phyloP scores from a whole-genome alignment of 768 basidiomycete species.

The Wakefieldia striispora region DNA sequence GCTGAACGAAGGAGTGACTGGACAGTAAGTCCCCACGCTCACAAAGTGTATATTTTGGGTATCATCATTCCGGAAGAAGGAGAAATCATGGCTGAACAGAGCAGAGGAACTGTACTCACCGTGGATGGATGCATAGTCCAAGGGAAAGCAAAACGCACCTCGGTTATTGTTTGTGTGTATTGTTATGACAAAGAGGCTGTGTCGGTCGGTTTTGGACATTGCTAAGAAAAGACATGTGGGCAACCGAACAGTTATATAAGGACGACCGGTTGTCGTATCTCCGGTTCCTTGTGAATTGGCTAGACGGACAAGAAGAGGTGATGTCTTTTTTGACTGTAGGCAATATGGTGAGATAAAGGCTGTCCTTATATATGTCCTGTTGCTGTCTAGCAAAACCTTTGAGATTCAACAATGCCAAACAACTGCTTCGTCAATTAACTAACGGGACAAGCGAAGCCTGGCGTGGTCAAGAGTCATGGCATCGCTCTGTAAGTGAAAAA shows the following conservation, averaged over 20 bases:
- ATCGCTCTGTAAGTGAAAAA: slow-evolving; percentile 6
- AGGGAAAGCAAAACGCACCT: not conserved
- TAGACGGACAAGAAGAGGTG: too few species aligned
- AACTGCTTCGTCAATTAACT: slow-evolving; percentile 10
- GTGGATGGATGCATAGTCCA: not conserved
- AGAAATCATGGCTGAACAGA: not conserved
- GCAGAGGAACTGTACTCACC: slow-evolving; percentile 13
- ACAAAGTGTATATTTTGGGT: slow-evolving; percentile 24
- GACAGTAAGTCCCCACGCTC: slow-evolving; percentile 33
- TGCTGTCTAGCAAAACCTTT: slow-evolving; percentile 22
- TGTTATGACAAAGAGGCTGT: too few species aligned
- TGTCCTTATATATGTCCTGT: too few species aligned
- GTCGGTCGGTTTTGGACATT: too few species aligned
- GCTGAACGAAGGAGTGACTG: slow-evolving; percentile 36
- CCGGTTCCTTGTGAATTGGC: too few species aligned
- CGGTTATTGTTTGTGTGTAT: slow-evolving; percentile 20
- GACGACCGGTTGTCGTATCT: too few species aligned
- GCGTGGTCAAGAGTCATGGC: slow-evolving; percentile 2
- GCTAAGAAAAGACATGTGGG: too few species aligned
- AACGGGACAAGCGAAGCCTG: not conserved
- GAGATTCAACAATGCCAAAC: slow-evolving; percentile 27
- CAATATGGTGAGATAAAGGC: too few species aligned
- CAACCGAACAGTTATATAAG: too few species aligned
- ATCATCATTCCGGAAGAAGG: slow-evolving; percentile 26
- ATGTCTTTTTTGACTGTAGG: too few species aligned